These are phyloP conservation scores for Colletotrichum trifolii DNA, from an alignment of 2,329 filamentous ascomycete species.

Conservation along the genomic window DNA sequence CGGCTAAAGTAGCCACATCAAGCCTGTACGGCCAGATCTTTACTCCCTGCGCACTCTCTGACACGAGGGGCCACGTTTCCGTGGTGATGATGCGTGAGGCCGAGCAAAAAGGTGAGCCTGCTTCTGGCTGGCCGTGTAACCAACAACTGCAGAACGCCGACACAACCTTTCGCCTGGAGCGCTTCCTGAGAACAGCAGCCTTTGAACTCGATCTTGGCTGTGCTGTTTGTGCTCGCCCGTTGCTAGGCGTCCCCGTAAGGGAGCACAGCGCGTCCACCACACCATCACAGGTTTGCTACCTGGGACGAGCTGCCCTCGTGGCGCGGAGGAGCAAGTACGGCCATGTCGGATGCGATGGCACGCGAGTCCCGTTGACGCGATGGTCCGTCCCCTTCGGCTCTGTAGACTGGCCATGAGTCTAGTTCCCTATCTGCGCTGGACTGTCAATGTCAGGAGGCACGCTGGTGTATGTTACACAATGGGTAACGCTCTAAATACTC, in stretches of 20 bases:
- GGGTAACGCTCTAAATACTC: constrained; percentile 50
- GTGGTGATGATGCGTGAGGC: constrained; percentile 41
- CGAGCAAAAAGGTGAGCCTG: too few relatives aligned
- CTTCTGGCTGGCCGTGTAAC: not conserved
- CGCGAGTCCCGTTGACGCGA: not conserved
- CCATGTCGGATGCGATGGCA: constrained; percentile 42
- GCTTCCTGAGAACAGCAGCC: constrained; percentile 48
- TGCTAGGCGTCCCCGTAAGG: constrained; percentile 48
- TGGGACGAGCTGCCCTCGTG: constrained; percentile 46
- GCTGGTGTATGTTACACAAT: constrained; percentile 54
- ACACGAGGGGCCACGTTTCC: constrained; percentile 40
- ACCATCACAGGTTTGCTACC: constrained; percentile 48
- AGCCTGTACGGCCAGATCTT: constrained; percentile 52
- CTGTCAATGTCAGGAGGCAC: constrained; percentile 51
- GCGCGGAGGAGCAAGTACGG: constrained; percentile 44
- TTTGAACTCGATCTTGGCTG: constrained; percentile 53
- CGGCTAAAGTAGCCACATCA: constrained; percentile 45
- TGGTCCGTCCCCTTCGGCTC: too few relatives aligned
- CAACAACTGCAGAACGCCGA: constrained; percentile 44
- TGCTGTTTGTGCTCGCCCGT: constrained; percentile 48
- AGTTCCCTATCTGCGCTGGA: constrained; percentile 45
- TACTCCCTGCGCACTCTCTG: constrained; percentile 48
- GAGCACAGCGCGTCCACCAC: constrained; percentile 47
- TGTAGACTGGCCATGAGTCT: not conserved
- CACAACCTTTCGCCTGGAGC: constrained; percentile 48